Evolutionary conservation across 2,329 filamentous ascomycete genomes (phyloP).

Genomic region (Escovopsis sp.): DNA sequence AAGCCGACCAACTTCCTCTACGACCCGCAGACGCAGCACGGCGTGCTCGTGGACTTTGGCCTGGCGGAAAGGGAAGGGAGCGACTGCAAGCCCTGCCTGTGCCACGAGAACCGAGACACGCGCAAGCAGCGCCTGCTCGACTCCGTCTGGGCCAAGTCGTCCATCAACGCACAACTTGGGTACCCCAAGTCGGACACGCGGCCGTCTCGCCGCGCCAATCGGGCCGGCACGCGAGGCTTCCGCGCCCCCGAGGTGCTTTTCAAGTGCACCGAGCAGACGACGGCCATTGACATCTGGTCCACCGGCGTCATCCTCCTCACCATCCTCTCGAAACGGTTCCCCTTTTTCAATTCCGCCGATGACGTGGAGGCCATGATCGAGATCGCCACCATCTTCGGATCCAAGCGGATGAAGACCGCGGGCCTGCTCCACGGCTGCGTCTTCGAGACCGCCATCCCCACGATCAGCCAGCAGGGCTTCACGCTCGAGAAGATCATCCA

Average conservation of each 20-base stretch:
- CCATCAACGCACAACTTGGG: slow-evolving; percentile 38
- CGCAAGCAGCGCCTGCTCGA: slow-evolving; percentile 44
- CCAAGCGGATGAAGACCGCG: slow-evolving; percentile 65
- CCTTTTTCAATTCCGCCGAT: slow-evolving; percentile 97
- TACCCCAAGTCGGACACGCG: slow-evolving; percentile 86
- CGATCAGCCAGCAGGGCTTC: slow-evolving; percentile 72
- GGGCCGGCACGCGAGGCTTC: slow-evolving; percentile 88
- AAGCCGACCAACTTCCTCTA: slow-evolving; percentile 98
- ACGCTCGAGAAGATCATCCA: slow-evolving; percentile 84
- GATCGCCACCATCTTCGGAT: slow-evolving; percentile 88
- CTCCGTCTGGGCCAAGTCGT: slow-evolving; percentile 41
- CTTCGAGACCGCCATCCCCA: slow-evolving; percentile 86
- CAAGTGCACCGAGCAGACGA: slow-evolving; percentile 91
- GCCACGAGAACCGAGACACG: slow-evolving; percentile 47
- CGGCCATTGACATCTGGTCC: slow-evolving; percentile 93
- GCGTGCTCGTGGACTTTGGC: slow-evolving; percentile 97
- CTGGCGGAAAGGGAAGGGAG: slow-evolving; percentile 72
- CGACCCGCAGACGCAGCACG: slow-evolving; percentile 61
- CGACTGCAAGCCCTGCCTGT: slow-evolving; percentile 69
- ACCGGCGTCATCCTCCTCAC: slow-evolving; percentile 95
- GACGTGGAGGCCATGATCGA: slow-evolving; percentile 97
- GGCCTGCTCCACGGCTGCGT: slow-evolving; percentile 78
- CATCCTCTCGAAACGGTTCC: slow-evolving; percentile 79
- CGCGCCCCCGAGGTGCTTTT: slow-evolving; percentile 91
- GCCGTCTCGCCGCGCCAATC: slow-evolving; percentile 77